These are phyloP conservation scores for Debaryomyces tyrocola DNA, from an alignment of 805 yeast genomes.

Conservation along the genomic window DNA sequence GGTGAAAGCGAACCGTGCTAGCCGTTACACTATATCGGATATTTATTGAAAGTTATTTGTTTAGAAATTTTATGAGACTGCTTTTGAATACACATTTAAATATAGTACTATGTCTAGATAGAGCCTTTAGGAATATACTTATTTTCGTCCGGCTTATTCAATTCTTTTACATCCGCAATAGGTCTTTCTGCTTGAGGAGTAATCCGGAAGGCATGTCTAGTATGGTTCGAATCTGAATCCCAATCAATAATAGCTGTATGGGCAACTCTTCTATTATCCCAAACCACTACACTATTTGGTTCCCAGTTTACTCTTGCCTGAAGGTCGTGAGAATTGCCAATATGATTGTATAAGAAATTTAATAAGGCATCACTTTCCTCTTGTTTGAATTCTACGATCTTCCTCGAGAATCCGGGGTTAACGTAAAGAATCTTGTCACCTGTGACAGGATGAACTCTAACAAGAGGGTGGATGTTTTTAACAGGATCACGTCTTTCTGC, in stretches of 20 bases:
- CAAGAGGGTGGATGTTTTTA: slow-evolving; percentile 36
- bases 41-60: neutral
- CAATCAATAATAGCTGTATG: slow-evolving; percentile 40
- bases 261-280: slow-evolving; percentile 40
- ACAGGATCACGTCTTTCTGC: slow-evolving; percentile 36
- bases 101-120: neutral
- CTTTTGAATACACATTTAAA: too few species aligned
- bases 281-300: slow-evolving; percentile 35
- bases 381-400: slow-evolving; percentile 36
- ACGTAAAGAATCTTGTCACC: slow-evolving; percentile 36
- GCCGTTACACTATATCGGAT: slow-evolving; percentile 55
- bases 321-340: slow-evolving; percentile 34
- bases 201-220: slow-evolving; percentile 36
- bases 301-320: slow-evolving; percentile 39
- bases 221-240: slow-evolving; percentile 21
- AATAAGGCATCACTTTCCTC: slow-evolving; percentile 37
- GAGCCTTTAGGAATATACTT: slow-evolving; percentile 7
- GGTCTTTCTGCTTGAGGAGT: slow-evolving; percentile 44
- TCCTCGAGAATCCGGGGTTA: slow-evolving; percentile 34
- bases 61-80: too few species aligned
- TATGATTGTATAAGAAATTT: slow-evolving; percentile 33
- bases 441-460: slow-evolving; percentile 40
- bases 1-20: slow-evolving; percentile 56
- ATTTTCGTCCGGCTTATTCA: slow-evolving; percentile 29
- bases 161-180: slow-evolving; percentile 32